Base-by-base conservation (phyloP, 768 basidiomycete genomes). In the Rhodotorula toruloides region DNA sequence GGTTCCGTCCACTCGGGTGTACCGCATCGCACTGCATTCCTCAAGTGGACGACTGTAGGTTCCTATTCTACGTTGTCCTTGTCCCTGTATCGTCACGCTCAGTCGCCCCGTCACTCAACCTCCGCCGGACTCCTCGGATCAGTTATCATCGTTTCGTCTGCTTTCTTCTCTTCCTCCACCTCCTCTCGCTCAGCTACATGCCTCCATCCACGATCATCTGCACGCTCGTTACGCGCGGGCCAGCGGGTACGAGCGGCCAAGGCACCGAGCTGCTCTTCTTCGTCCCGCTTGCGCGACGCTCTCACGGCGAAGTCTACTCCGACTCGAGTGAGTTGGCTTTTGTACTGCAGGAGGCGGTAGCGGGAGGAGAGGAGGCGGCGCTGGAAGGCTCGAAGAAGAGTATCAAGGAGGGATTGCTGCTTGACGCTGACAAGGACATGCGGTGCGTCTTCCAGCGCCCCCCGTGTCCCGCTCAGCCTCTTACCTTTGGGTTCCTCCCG, bases 211-310 rank as follows among this genome's bases (percentile, higher is more conserved):
- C 27, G 1, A 49, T 19, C 19, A 12, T 58, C n/a, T 48, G 47
- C 58, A 40, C 37, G 13, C 58, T 58, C 37, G 47, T 58, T 37
- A 29, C 58, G 9, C 58, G 58, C 47, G 58, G 58, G 16, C 14
- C 14, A 10, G 16, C 58, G 8, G 25, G n/a, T 11, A 12, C 34
- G 13, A n/a, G 47, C 3, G 58, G 58, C 2, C 58, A 58, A 12
- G 58, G 58, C 0, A 37, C n/a, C 36, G 58, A 58, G 34, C 27
- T 58, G 0, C 47, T 58, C 12, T 21, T 48, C 7, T 58, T 49
- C 10, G 36, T 21, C 1, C 27, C 32, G 46, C 47, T 37, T 4
- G 17, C 36, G 8, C 14, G 27, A 2, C 3, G 58, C 0, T 2
- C 3, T 3, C 14, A 27, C 19, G 58, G 58, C 4, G 58, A 48